Base-by-base conservation (phyloP, 345 rosid genomes). In the Eucalyptus leucophloia region DNA sequence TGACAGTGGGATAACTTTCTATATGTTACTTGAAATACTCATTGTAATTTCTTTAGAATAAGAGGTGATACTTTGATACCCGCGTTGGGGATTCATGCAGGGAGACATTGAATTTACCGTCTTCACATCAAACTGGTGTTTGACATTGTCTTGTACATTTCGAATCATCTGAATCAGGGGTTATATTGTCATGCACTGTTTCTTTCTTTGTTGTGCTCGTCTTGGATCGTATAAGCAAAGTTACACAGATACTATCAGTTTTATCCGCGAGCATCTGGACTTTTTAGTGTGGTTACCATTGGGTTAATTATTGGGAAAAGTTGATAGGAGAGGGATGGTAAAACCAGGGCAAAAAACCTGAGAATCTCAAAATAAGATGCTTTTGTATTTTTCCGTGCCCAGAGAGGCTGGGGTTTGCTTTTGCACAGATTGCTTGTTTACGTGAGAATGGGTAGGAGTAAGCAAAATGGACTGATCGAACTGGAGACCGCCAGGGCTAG, bases 401-500 rank as follows among this genome's bases (percentile, higher is more conserved):
- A 67, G 40, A 65, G 11, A 32, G 80, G 21, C 40, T 2, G 23
- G 40, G 40, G 80, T 67, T 32, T 1, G 40, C 40, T 23, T 67
- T 16, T 16, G 80, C 80, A 16, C 40, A 32, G 80, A 19, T 19
- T 19, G 82, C 12, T 6, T 72, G 44, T 72, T 34, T 72, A 9
- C 45, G 24, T 72, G 82, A 72, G 45, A 72, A 37, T 10, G 23
- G 44, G 26, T 56, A 23, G 28, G 30, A 0, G 62, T 56, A 14
- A 10, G 62, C 30, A 56, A 56, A 24, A 56, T 23, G 62, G 30
- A 24, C 30, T 10, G 28, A 56, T 26, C 1, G 30, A 56, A 56
- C 7, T 26, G 0, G 30, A 3, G 1, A 56, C 13, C 1, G 14
- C 6, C 13, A 24, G 3, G 30, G 30, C 4, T 56, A 26, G 62